A percentile compares a stretch with the other conserved stretches of the same genome.
Evolutionary conservation across 805 yeast species (phyloP).

Genomic region (Saturnispora saitoi): DNA sequence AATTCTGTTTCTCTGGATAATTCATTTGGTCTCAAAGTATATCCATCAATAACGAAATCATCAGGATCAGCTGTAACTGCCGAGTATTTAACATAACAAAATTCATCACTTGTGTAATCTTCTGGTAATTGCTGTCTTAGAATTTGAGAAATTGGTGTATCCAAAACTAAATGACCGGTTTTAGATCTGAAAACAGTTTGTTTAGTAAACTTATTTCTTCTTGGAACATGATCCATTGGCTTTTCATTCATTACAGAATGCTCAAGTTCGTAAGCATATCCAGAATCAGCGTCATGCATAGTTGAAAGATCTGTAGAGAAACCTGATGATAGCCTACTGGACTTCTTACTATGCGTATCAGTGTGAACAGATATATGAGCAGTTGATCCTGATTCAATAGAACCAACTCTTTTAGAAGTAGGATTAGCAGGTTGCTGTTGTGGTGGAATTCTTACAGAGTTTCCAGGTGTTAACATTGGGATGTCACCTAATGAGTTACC

Average conservation of each 20-base stretch:
- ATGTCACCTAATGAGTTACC: conserved; percentile 20
- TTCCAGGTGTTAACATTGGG: conserved; percentile 19
- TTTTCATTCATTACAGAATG: conserved; percentile 11
- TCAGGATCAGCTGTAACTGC: conserved; percentile 95
- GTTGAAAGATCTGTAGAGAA: conserved; percentile 18
- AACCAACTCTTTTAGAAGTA: conserved; percentile 14
- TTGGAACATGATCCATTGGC: conserved; percentile 24
- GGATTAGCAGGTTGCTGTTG: conserved; percentile 8
- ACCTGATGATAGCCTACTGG: conserved; percentile 15
- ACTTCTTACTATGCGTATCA: conserved; percentile 9
- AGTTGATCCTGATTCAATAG: conserved; percentile 14
- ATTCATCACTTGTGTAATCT: conserved; percentile 77
- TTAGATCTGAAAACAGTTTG: conserved; percentile 66
- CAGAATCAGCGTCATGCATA: conserved; percentile 15
- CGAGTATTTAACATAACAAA: conserved; percentile 91
- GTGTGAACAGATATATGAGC: conserved; percentile 13
- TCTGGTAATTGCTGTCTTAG: conserved; percentile 76
- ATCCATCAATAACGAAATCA: conserved; percentile 70
- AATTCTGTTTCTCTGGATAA: conserved; percentile 87
- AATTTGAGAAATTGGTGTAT: conserved; percentile 91
- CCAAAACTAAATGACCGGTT: conserved; percentile 77
- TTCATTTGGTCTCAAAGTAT: conserved; percentile 78
- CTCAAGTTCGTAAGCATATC: conserved; percentile 14
- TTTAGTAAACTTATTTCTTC: conserved; percentile 29
- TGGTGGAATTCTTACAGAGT: conserved; percentile 9